These are phyloP conservation scores for Nothopassalora personata DNA, from an alignment of 2,329 filamentous ascomycete genomes.

Conservation along the genomic window DNA sequence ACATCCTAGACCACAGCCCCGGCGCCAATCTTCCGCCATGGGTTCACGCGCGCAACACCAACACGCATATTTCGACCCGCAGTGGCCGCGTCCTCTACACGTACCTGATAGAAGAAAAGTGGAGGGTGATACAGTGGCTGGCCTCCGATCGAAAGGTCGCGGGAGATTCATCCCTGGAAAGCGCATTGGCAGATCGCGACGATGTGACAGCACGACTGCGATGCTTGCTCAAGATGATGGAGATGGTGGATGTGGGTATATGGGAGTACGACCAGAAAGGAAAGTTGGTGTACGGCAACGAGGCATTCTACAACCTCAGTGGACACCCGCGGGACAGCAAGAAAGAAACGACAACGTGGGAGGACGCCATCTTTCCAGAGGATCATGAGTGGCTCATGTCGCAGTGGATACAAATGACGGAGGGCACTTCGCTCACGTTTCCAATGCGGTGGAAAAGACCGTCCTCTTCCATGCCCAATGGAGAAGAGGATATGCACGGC, in stretches of 20 bases:
- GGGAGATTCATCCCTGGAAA: neutral
- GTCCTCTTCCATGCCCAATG: constrained; percentile 1
- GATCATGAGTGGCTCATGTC: constrained; percentile 8
- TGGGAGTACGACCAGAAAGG: constrained; percentile 19
- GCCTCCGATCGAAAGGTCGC: neutral
- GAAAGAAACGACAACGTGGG: constrained; percentile 6
- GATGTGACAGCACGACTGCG: constrained; percentile 11
- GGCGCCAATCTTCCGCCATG: neutral
- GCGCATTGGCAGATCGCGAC: constrained; percentile 12
- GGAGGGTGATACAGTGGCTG: constrained; percentile 15
- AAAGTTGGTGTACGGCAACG: constrained; percentile 18
- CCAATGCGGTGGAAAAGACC: constrained; percentile 20
- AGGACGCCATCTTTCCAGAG: constrained; percentile 16
- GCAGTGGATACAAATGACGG: constrained; percentile 10
- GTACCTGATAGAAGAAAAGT: constrained; percentile 14
- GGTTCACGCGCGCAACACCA: neutral
- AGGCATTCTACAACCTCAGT: constrained; percentile 18
- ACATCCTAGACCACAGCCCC: constrained; percentile 7
- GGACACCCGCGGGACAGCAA: constrained; percentile 11
- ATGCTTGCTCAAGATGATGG: constrained; percentile 16
- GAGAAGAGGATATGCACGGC: constrained; percentile 12
- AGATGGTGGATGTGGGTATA: constrained; percentile 22
- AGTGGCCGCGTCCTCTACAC: constrained; percentile 1
- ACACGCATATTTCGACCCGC: neutral
- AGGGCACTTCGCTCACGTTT: constrained; percentile 16